Evolutionary conservation across 345 rosid genomes (phyloP), one percentile per base, ranked within the genome.

Genomic region (Isatis tinctoria): DNA sequence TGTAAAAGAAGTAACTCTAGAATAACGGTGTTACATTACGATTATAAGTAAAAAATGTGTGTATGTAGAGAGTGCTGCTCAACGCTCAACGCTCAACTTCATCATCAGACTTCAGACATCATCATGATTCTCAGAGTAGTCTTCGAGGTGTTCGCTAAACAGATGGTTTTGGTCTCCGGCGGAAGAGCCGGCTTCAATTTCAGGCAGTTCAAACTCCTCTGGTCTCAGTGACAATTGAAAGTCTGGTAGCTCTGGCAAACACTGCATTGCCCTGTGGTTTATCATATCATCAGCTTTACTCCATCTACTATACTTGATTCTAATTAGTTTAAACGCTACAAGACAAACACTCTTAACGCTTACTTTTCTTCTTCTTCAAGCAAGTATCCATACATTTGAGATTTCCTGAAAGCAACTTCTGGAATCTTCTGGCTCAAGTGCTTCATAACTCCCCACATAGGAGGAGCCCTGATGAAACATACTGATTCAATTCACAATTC

Each of bases 361-460:
- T 83, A 95, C 99, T 91, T 92, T 54, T 91, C 98, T 82, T 94
- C 86, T 82, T 91, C 86, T 82, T 90, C 96, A 62, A 95, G 74
- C 67, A 91, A 85, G 83, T 85, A 90, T 45, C 97, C 96, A 63
- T 88, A 88, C 78, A 72, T 90, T 76, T 94, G 93, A 65, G 95
- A 88, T 74, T 94, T 94, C 60, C 83, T 88, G 8, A 81, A 76
- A 51, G 96, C 97, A 73, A 95, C 92, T 81, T 90, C 97, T 14
- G 97, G 97, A 73, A 95, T 88, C 78, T 95, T 95, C 83, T 91
- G 92, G 64, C 78, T 85, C 61, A 94, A 76, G 57, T 86, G 86
- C 82, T 90, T 94, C 92, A 94, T 90, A 5, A 75, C 87, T 10
- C 97, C 97, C 97, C 97, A 95, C 8, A 70, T 77, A 27, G 93